Base-by-base conservation (phyloP, 2,329 filamentous ascomycete genomes). In the Hyphodiscus sp. region DNA sequence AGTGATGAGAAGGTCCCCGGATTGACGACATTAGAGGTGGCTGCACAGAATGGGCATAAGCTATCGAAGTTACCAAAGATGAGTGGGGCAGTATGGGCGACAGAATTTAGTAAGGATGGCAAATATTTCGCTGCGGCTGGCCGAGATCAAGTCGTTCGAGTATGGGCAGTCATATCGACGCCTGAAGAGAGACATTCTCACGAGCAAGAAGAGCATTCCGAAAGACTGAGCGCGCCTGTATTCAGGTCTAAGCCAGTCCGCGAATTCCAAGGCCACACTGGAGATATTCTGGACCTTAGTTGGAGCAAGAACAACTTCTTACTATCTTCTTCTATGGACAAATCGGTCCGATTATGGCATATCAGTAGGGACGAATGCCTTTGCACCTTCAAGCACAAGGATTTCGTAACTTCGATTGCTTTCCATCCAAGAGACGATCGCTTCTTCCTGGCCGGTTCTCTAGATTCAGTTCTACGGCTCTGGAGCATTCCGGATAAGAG, bases 281-380 rank as follows among this genome's bases (percentile, higher is more conserved):
- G 87, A 16, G 91, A 95, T 61, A 83, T 99, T 6, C 73, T 99
- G 59, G 92, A 96, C 67, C 70, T 99, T 55, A 95, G 89, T 68
- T 99, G 94, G 94, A 97, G 92, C 74, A 99, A 97, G 77, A 99
- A 99, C 71, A 96, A 95, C 69, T 99, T 99, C 63, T 71, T 99
- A 26, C 76, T 99, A 16, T 96, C 92, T 2, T 95, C 91, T 0
- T 96, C 91, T 0, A 96, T 97, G 91, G 94, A 99, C 69, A 96
- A 96, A 74, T 96, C 91, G 0, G 94, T 99, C 13, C 82, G 90
- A 15, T 71, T 99, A 47, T 99, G 94, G 92, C 94, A 99, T 70
- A 78, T 94, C 58, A 92, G 82, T 66, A 80, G 92, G 50, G 71
- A 79, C 2, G 91, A 97, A 65, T 96, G 91, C 64, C 76, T 99